These are phyloP conservation scores for Xylaria intraflava DNA, from an alignment of 495 filamentous ascomycete genomes.

Conservation along the genomic window DNA sequence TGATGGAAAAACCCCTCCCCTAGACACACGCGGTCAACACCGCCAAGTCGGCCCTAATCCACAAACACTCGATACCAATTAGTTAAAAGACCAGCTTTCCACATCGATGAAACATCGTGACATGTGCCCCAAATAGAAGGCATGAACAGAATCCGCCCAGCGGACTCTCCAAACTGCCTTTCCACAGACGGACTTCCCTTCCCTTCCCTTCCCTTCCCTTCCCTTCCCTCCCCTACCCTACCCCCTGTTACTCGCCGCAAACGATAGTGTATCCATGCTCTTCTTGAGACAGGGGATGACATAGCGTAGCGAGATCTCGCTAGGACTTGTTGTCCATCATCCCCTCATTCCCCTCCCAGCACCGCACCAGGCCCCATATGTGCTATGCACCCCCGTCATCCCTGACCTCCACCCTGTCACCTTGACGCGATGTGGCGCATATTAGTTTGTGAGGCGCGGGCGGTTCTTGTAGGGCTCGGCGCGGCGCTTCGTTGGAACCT, in stretches of 20 bases:
- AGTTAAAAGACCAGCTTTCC: slow-evolving; percentile 23
- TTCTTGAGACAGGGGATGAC: slow-evolving; percentile 9
- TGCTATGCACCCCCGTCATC: neutral
- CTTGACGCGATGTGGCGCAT: slow-evolving; percentile 6
- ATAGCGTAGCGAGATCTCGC: slow-evolving; percentile 27
- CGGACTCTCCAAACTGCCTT: neutral
- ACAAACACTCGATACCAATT: neutral
- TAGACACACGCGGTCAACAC: neutral
- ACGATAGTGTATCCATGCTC: slow-evolving; percentile 10
- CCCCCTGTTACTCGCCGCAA: no score
- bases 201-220: slow-evolving; percentile 18
- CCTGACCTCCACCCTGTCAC: slow-evolving; percentile 15
- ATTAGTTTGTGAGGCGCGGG: neutral
- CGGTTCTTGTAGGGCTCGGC: slow-evolving; percentile 16
- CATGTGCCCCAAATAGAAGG: neutral
- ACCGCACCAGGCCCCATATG: slow-evolving; percentile 3
- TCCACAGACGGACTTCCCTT: neutral
- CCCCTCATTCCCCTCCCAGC: slow-evolving; percentile 18
- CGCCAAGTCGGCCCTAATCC: neutral
- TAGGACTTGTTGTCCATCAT: slow-evolving; percentile 17
- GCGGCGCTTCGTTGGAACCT: slow-evolving; percentile 23
- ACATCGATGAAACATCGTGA: slow-evolving; percentile 21
- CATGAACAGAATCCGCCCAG: slow-evolving; percentile 2
- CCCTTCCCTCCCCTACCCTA: neutral
- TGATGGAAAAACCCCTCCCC: no score